Evolutionary conservation across 2,329 filamentous ascomycete genomes (phyloP), one percentile per base, ranked within the genome.

Genomic region (Teratosphaeria pseudoeucalypti): DNA sequence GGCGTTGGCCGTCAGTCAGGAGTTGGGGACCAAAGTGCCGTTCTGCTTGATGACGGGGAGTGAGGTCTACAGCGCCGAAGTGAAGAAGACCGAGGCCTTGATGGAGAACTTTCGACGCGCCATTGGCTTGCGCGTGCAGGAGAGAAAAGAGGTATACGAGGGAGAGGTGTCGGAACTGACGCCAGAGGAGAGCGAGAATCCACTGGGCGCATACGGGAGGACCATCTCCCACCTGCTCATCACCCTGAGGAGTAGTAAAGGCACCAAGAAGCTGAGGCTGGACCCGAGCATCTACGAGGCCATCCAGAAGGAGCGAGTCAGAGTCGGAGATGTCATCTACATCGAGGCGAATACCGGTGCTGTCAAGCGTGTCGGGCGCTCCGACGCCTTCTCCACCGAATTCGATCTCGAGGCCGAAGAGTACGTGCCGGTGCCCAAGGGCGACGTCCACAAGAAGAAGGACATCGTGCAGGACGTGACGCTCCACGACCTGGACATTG

Each of bases 401-500:
- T 99, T 99, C 73, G 94, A 99, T 73, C 85, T 99, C 56, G 94
- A 99, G 78, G 94, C 94, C 2, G 94, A 99, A 77, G 94, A 99
- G 77, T 99, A 99, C 74, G 94, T 99, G 65, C 94, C 94, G 6
- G 95, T 99, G 64, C 94, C 94, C 60, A 99, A 99, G 80, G 94
- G 94, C 60, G 94, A 99, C 71, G 94, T 99, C 58, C 94, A 97
- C 81, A 99, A 99, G 84, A 97, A 96, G 85, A 99, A 99, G 81
- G 94, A 99, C 77, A 95, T 99, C 67, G 94, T 99, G 39, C 94
- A 99, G 75, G 94, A 99, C 71, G 94, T 99, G 63, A 96, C 94
- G 54, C 82, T 99, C 64, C 94, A 99, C 75, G 94, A 99, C 72
- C 81, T 99, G 59, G 94, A 99, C 71, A 88, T 97, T 63, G 94